Evolutionary conservation across 768 basidiomycete species (phyloP), one percentile per base, ranked within the genome.

Genomic region (Austroboletus eburneus): DNA sequence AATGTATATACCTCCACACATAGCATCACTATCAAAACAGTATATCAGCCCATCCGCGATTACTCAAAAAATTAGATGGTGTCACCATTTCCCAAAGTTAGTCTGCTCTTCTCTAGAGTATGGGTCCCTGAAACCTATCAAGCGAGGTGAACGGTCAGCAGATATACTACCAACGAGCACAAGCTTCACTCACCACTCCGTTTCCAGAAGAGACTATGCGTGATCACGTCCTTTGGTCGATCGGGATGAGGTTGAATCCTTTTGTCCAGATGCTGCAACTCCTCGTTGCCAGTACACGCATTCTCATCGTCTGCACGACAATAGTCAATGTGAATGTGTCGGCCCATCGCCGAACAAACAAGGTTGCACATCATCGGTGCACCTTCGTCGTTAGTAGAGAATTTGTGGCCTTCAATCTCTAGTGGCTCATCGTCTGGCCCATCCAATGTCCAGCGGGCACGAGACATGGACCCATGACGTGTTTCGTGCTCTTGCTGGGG

Each of bases 281-380:
- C 78, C 1, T 65, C 51, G 1, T 68, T 73, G 2, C 57, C 62
- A 9, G 41, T 40, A 56, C 81, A 84, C 4, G 55, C 42, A 0
- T 57, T 58, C 10, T 48, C 61, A n/a, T 64, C 55, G 32, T 66
- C 57, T 2, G 74, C 65, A 1, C 78, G 72, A 52, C 81, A 83
- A 46, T 74, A 77, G 50, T 76, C 79, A 27, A 83, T 63, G 56
- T 83, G 81, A 2, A 66, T 64, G 42, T 83, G 81, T 17, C 83
- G 62, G 0, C 81, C 81, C 63, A 81, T 67, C 12, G 75, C 64
- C 2, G 72, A 68, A 51, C 79, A 83, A 24, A 79, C 59, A 18
- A 81, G 66, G 39, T 71, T 81, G 54, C 82, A 83, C 69, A 83
- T 70, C 77, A 82, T 79, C 0, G 81, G 81, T 0, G 79, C 79